Evolutionary conservation across 345 rosid species (phyloP).

Genomic region (Hypericum perforatum): DNA sequence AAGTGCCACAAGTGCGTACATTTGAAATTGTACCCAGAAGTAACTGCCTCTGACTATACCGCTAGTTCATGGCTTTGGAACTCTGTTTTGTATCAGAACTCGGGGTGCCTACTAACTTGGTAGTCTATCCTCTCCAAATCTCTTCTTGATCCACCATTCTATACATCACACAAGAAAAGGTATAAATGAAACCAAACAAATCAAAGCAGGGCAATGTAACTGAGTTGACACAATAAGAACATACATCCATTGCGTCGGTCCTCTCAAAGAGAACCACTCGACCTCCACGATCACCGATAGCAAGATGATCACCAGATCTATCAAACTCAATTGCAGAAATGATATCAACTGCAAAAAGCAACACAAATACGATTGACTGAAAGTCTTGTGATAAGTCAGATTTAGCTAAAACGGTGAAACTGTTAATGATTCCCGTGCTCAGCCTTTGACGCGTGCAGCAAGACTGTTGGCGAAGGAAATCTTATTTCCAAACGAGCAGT

Average conservation of each 20-base stretch:
- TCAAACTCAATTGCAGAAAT: constrained; percentile 88
- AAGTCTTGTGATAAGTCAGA: background rate
- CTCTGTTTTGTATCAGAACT: constrained; percentile 83
- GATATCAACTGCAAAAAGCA: constrained; percentile 64
- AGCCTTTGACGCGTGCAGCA: too few species aligned
- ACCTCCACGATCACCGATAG: constrained; percentile 97
- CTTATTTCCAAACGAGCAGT: too few species aligned
- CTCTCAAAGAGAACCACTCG: constrained; percentile 93
- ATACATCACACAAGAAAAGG: constrained; percentile 10
- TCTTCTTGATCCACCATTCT: constrained; percentile 55
- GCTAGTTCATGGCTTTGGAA: constrained; percentile 96
- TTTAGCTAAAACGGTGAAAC: too few species aligned
- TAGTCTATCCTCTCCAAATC: constrained; percentile 62
- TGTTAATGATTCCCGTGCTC: too few species aligned
- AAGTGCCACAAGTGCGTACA: background rate
- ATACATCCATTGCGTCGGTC: constrained; percentile 56
- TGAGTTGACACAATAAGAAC: constrained; percentile 16
- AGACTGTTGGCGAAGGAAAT: too few species aligned
- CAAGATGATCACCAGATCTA: constrained; percentile 70
- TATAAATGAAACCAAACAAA: too few species aligned
- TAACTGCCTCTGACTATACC: constrained; percentile 30
- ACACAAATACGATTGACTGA: constrained; percentile 9
- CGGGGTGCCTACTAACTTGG: constrained; percentile 48
- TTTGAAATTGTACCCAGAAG: constrained; percentile 10
- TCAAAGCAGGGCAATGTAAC: background rate